Percentiles rank a stretch among this genome's conserved stretches.
phyloP scores from a whole-genome alignment of 139 green algal species.

The Diplosphaera chodatii region DNA sequence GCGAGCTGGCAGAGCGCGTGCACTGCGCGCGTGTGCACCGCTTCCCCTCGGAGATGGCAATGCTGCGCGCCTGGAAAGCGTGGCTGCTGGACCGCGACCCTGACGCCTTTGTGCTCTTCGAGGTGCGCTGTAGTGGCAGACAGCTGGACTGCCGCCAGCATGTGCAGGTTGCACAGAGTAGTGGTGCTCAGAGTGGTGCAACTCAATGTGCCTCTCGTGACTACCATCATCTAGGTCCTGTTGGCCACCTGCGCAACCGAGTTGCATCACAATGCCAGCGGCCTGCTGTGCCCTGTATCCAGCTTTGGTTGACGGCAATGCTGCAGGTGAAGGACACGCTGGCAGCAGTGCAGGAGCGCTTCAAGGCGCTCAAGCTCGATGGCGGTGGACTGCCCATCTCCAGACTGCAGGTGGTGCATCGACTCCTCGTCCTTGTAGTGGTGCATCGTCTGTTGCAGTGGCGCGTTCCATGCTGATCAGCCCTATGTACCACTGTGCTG shows the following conservation, averaged over 20 bases:
- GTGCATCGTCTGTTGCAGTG: too few relatives aligned
- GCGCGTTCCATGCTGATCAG: too few relatives aligned
- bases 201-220: too few relatives aligned
- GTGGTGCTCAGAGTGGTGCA: too few relatives aligned
- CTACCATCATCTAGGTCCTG: too few relatives aligned
- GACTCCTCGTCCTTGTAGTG: too few relatives aligned
- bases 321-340: slow-evolving; percentile 63
- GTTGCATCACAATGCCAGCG: too few relatives aligned
- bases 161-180: too few relatives aligned
- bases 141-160: neutral
- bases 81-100: slow-evolving; percentile 45
- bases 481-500: too few relatives aligned
- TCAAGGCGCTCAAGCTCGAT: slow-evolving; percentile 31
- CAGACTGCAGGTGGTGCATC: slow-evolving; percentile 10
- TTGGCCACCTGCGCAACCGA: too few relatives aligned
- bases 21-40: neutral
- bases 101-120: slow-evolving; percentile 53
- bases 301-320: too few relatives aligned
- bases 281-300: too few relatives aligned
- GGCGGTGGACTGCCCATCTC: slow-evolving; percentile 10
- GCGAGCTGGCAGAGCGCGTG: neutral
- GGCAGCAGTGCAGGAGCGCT: slow-evolving; percentile 46
- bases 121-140: slow-evolving; percentile 31
- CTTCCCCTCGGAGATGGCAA: slow-evolving; percentile 29
- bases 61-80: slow-evolving; percentile 49